Conservation (phyloP, 1,284 basidiomycete species). For the Agaricales sp. region DNA sequence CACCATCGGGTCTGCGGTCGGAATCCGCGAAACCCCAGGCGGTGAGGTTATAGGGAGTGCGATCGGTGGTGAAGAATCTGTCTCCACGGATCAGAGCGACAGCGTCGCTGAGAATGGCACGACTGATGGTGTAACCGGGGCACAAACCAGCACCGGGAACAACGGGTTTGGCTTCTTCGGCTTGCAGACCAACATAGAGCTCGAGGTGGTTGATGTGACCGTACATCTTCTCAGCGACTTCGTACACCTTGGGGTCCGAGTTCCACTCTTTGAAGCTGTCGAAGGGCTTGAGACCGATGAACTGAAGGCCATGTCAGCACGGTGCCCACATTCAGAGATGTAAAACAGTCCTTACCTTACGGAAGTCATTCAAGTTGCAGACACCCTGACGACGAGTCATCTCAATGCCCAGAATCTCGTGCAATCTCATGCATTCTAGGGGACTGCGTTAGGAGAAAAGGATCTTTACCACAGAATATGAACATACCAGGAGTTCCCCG, state of each 20-base stretch:
- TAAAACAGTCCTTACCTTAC: constrained; percentile 33
- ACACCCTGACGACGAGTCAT: constrained; percentile 73
- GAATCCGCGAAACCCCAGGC: constrained; percentile 76
- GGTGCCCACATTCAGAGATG: background rate
- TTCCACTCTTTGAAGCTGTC: constrained; percentile 77
- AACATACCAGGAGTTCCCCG: constrained; percentile 54
- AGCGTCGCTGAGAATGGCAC: constrained; percentile 85
- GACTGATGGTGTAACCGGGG: constrained; percentile 76
- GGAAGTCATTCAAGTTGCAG: constrained; percentile 81
- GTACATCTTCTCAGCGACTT: constrained; percentile 69
- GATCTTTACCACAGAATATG: background rate
- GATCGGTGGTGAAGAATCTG: constrained; percentile 76
- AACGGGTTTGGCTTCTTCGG: constrained; percentile 65
- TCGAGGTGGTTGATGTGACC: constrained; percentile 73
- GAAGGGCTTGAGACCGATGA: constrained; percentile 64
- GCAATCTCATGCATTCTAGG: constrained; percentile 43
- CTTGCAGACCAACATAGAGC: constrained; percentile 69
- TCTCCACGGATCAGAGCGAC: constrained; percentile 78
- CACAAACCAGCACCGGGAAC: constrained; percentile 74
- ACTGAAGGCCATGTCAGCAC: constrained; percentile 25
- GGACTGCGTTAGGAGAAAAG: background rate
- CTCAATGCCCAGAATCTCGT: constrained; percentile 79
- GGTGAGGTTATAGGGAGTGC: constrained; percentile 73
- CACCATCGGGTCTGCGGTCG: constrained; percentile 55
- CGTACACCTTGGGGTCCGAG: constrained; percentile 57